phyloP scores from a whole-genome alignment of 2,329 filamentous ascomycete genomes.

The Ophiocordyceps unilateralis region DNA sequence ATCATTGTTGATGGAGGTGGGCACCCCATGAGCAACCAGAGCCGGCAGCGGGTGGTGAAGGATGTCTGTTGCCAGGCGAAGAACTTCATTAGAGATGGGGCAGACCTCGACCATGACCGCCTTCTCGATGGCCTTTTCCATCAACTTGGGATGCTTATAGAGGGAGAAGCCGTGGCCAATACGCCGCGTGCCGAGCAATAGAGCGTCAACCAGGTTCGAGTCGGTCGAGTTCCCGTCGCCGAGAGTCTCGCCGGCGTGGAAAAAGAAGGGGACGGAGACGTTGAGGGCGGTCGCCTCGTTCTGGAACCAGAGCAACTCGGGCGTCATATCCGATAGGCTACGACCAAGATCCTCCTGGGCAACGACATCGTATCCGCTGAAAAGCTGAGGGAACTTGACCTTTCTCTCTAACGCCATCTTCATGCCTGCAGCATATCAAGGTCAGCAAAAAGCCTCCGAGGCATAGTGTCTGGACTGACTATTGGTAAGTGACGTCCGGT shows the following conservation, averaged over 20 bases:
- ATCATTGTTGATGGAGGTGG: background rate
- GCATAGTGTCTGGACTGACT: too few relatives aligned
- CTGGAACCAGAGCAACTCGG: background rate
- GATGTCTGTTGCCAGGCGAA: background rate
- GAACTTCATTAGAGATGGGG: background rate
- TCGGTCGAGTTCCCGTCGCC: background rate
- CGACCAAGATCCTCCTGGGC: background rate
- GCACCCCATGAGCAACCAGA: slow-evolving; percentile 1
- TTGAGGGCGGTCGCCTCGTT: background rate
- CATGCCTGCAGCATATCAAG: too few relatives aligned
- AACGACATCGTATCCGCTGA: slow-evolving; percentile 1
- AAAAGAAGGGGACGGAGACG: background rate
- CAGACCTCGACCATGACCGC: background rate
- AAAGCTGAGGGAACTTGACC: background rate
- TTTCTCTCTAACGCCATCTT: background rate
- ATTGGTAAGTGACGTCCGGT: background rate
- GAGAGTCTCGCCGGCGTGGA: background rate
- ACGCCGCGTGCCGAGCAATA: background rate
- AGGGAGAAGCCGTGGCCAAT: background rate
- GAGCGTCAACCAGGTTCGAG: background rate
- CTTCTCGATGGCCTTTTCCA: background rate
- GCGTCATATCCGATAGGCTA: background rate
- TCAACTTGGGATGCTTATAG: background rate
- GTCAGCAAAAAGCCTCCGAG: too few relatives aligned
- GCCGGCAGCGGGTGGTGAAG: background rate